Conservation (phyloP, 495 filamentous ascomycete genomes). For the Trichoderma erinaceum region DNA sequence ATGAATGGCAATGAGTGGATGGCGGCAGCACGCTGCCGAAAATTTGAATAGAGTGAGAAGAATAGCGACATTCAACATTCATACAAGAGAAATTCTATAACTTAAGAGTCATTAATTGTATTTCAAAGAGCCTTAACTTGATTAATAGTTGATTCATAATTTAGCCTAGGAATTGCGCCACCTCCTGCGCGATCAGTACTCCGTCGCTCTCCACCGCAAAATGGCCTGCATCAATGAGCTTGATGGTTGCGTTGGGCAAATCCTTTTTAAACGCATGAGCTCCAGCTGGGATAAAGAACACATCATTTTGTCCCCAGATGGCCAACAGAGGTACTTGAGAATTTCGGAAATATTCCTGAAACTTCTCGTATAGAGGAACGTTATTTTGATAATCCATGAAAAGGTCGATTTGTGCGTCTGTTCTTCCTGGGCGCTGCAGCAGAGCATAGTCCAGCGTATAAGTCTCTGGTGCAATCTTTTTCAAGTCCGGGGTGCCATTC, state of each 20-base stretch:
- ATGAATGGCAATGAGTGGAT: too few species aligned
- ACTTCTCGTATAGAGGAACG: constrained; percentile 49
- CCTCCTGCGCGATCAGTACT: constrained; percentile 36
- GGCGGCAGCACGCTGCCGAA: too few species aligned
- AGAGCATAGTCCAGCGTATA: constrained; percentile 48
- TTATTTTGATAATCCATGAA: constrained; percentile 54
- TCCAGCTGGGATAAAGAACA: constrained; percentile 49
- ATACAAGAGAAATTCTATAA: neutral
- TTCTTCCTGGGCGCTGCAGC: constrained; percentile 45
- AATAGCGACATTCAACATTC: too few species aligned
- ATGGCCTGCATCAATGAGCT: constrained; percentile 47
- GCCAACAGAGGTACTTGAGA: constrained; percentile 52
- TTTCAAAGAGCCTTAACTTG: neutral
- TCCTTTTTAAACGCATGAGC: constrained; percentile 57
- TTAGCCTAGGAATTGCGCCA: neutral
- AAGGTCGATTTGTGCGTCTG: constrained; percentile 52
- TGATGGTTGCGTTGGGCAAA: constrained; percentile 45
- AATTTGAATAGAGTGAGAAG: too few species aligned
- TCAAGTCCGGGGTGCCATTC: constrained; percentile 35
- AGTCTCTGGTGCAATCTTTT: constrained; percentile 42
- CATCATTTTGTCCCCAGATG: constrained; percentile 58
- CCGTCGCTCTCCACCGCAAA: constrained; percentile 56
- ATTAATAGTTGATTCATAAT: neutral
- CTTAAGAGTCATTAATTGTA: too few species aligned
- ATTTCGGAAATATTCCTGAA: constrained; percentile 53